These are phyloP conservation scores for Wickerhamomyces sp. DNA, from an alignment of 1,139 yeast genomes.

Conservation along the genomic window DNA sequence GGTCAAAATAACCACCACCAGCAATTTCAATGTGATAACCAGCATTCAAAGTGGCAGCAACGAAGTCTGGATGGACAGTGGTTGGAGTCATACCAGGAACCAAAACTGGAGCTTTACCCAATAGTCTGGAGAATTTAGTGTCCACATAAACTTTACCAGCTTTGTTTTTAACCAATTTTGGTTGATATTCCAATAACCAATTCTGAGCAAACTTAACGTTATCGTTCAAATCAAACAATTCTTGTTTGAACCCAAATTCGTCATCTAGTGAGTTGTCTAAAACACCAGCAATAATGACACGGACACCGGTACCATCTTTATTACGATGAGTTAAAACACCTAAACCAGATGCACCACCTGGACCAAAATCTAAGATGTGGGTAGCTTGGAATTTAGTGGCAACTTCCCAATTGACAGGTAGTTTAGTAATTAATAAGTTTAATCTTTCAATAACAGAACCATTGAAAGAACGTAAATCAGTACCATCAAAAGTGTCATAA, in stretches of 20 bases:
- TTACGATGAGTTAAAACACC: conserved; percentile 95
- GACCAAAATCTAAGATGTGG: conserved; percentile 95
- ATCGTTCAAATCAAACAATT: conserved; percentile 70
- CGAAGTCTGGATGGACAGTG: conserved; percentile 90
- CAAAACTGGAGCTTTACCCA: conserved; percentile 95
- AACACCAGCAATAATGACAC: conserved; percentile 91
- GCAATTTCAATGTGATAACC: conserved; percentile 98
- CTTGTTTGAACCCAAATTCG: conserved; percentile 92
- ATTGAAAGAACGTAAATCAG: conserved; percentile 57
- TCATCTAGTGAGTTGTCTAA: conserved; percentile 61
- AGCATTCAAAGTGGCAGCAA: conserved; percentile 88
- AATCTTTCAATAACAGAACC: conserved; percentile 62
- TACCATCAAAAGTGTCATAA: conserved; percentile 83
- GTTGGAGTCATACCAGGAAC: conserved; percentile 99
- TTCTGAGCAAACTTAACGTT: conserved; percentile 77
- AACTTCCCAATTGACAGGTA: conserved; percentile 91
- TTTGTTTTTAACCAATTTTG: conserved; percentile 71
- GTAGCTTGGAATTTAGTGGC: conserved; percentile 81
- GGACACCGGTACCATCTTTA: conserved; percentile 97
- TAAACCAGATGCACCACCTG: conserved; percentile 96
- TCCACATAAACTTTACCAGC: conserved; percentile 79
- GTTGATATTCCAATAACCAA: conserved; percentile 88
- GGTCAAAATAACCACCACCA: conserved; percentile 95
- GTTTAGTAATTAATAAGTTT: conserved; percentile 75
- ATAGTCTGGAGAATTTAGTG: conserved; percentile 86